Percentiles rank a stretch among this genome's conserved stretches.
phyloP scores from a whole-genome alignment of 208 protist genomes.

The Trypanosoma vivax region DNA sequence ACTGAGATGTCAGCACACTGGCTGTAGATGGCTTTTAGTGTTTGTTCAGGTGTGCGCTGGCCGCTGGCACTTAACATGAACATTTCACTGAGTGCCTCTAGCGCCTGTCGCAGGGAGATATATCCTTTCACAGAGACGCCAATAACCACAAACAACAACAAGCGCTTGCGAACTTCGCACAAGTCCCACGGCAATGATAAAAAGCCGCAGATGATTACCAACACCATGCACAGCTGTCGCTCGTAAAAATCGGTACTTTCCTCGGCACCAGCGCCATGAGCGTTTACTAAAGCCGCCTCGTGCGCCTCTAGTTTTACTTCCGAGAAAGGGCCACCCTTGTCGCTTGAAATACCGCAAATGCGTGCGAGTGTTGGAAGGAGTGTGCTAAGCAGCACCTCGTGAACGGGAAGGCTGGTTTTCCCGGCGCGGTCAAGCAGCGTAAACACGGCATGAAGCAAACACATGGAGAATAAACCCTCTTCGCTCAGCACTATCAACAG shows the following conservation, averaged over 20 bases:
- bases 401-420: slow-evolving; percentile 15
- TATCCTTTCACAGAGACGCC: background rate
- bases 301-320: background rate
- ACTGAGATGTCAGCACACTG: slow-evolving; percentile 10
- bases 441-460: slow-evolving; percentile 16
- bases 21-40: background rate
- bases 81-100: slow-evolving; percentile 4
- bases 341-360: slow-evolving; percentile 2
- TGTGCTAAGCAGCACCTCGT: slow-evolving; percentile 1
- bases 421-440: slow-evolving; percentile 11
- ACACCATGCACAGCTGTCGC: slow-evolving; percentile 10
- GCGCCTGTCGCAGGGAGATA: slow-evolving; percentile 15
- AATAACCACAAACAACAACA: slow-evolving; percentile 8
- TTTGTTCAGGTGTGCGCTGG: slow-evolving; percentile 2
- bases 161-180: slow-evolving; percentile 7
- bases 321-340: background rate
- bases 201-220: slow-evolving; percentile 14
- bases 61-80: slow-evolving; percentile 1
- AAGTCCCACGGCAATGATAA: slow-evolving; percentile 16
- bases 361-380: slow-evolving; percentile 12
- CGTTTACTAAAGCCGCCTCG: background rate
- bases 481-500: slow-evolving; percentile 12
- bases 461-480: slow-evolving; percentile 12
- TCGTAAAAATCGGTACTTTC: slow-evolving; percentile 11
- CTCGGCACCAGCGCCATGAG: background rate